These are phyloP conservation scores for Gaeumannomyces sp. DNA, from an alignment of 2,329 filamentous ascomycete genomes.

Conservation along the genomic window DNA sequence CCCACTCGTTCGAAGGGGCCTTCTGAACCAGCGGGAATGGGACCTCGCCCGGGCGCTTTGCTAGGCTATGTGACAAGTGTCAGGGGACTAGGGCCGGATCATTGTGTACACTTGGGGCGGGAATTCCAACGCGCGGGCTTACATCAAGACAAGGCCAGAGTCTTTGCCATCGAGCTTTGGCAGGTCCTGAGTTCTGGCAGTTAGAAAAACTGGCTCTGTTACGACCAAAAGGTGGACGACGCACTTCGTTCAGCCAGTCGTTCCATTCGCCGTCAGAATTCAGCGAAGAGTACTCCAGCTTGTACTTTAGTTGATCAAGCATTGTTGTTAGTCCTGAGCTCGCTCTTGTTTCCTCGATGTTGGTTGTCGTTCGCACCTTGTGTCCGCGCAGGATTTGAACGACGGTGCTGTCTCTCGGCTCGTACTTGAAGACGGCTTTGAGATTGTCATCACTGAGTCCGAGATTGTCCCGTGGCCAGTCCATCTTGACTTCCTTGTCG, in stretches of 20 bases:
- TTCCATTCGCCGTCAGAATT: neutral
- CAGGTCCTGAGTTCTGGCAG: neutral
- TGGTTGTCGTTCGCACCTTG: conserved; percentile 1
- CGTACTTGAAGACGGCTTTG: conserved; percentile 3
- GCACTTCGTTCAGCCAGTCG: neutral
- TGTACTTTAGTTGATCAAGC: neutral
- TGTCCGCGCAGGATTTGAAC: neutral
- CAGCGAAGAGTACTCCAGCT: neutral
- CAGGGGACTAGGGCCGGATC: neutral
- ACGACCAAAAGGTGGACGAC: neutral
- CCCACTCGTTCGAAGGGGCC: neutral
- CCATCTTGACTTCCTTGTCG: neutral
- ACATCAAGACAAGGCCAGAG: conserved; percentile 3
- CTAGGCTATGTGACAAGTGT: neutral
- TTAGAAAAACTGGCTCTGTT: neutral
- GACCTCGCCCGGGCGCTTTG: neutral
- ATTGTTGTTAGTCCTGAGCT: neutral
- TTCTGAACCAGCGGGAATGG: neutral
- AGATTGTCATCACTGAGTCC: conserved; percentile 1
- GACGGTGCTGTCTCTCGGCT: conserved; percentile 1
- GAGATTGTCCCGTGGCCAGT: conserved; percentile 2
- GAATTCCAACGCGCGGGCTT: neutral
- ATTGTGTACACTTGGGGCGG: neutral
- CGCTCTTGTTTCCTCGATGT: neutral
- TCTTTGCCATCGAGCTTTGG: neutral